phyloP scores from a whole-genome alignment of 257 asterid genomes.

The Gardenia jasminoides region DNA sequence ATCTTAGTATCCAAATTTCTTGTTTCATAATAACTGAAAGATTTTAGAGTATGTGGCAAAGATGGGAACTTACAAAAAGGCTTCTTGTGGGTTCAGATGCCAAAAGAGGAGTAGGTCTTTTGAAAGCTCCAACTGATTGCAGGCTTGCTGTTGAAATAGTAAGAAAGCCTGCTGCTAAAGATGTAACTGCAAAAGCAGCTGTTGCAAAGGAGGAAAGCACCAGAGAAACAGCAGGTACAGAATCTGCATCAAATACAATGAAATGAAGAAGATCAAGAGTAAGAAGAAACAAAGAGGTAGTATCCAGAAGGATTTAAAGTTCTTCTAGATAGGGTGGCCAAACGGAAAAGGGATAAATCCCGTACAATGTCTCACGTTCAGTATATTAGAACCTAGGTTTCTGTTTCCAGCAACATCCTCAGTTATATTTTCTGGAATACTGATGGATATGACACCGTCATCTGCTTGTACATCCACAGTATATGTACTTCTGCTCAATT shows the following conservation, averaged over 20 bases:
- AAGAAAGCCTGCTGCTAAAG: constrained; percentile 64
- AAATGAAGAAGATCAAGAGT: background rate
- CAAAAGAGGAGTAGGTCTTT: constrained; percentile 47
- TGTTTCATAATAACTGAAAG: background rate
- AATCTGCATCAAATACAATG: constrained; percentile 46
- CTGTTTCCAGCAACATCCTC: constrained; percentile 84
- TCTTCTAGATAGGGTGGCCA: background rate
- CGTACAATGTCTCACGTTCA: constrained; percentile 84
- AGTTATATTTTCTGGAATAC: constrained; percentile 74
- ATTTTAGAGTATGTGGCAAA: constrained; percentile 6
- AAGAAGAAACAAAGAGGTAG: background rate
- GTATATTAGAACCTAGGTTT: constrained; percentile 67
- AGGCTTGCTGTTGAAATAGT: constrained; percentile 80
- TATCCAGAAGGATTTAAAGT: background rate
- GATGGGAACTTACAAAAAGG: constrained; percentile 61
- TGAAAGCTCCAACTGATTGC: constrained; percentile 64
- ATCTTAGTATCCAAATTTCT: background rate
- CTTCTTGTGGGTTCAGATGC: constrained; percentile 69
- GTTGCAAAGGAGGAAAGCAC: constrained; percentile 64
- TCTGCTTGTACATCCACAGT: constrained; percentile 45
- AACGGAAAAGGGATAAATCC: constrained; percentile 6
- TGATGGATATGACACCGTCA: constrained; percentile 46
- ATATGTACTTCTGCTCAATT: constrained; percentile 57
- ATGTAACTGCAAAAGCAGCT: constrained; percentile 64
- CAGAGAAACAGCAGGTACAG: constrained; percentile 63